A percentile compares a stretch with the other conserved stretches of the same genome.
phyloP scores from a whole-genome alignment of 1,284 basidiomycete genomes.

The Pseudozyma thailandica region DNA sequence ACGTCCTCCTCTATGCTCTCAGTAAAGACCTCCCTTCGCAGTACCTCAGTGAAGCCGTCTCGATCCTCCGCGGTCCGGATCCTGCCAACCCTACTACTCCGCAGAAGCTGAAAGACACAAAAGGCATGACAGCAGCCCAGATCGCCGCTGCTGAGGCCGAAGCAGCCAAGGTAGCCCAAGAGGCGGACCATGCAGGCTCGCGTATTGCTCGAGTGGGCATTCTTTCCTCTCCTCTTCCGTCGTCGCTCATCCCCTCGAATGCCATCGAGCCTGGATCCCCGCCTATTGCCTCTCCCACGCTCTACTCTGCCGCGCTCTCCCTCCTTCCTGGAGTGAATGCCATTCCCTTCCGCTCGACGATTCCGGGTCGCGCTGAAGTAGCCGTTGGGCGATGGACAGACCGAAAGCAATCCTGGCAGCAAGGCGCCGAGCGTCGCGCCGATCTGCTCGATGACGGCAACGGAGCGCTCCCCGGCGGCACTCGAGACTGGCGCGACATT shows the following conservation, averaged over 20 bases:
- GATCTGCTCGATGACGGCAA: slow-evolving; percentile 48
- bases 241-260: slow-evolving; percentile 44
- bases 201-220: slow-evolving; percentile 46
- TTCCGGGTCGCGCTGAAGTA: slow-evolving; percentile 50
- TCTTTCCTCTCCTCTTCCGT: slow-evolving; percentile 45
- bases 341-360: slow-evolving; percentile 53
- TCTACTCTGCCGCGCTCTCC: slow-evolving; percentile 53
- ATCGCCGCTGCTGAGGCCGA: slow-evolving; percentile 23
- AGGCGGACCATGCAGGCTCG: slow-evolving; percentile 6
- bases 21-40: slow-evolving; percentile 54
- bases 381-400: slow-evolving; percentile 57
- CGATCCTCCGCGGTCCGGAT: slow-evolving; percentile 38
- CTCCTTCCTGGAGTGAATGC: slow-evolving; percentile 46
- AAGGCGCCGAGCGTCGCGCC: slow-evolving; percentile 38
- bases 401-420: slow-evolving; percentile 54
- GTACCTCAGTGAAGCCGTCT: slow-evolving; percentile 46
- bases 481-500: slow-evolving; percentile 52
- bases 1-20: slow-evolving; percentile 53
- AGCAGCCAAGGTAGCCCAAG: slow-evolving; percentile 1
- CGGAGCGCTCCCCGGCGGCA: slow-evolving; percentile 26
- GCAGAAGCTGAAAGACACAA: slow-evolving; percentile 4
- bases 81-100: background rate
- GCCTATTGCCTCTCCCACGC: slow-evolving; percentile 26
- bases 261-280: slow-evolving; percentile 34
- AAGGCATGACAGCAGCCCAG: slow-evolving; percentile 31